Conservation (phyloP, 495 filamentous ascomycete genomes). For the Penicillium turbatum region DNA sequence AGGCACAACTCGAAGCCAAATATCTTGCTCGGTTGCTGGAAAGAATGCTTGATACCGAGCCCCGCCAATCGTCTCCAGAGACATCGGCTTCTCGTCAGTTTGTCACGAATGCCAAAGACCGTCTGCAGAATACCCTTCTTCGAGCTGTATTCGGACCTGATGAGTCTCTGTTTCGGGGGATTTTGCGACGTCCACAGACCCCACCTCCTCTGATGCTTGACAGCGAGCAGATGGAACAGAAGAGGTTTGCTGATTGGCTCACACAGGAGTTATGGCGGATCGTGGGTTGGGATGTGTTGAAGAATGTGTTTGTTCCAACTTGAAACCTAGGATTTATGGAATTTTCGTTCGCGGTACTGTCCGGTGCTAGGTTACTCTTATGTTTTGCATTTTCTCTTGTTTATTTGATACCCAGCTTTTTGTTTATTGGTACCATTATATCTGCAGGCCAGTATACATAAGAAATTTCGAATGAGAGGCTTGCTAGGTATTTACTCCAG, state of each 20-base stretch:
- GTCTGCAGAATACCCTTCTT: slow-evolving; percentile 40
- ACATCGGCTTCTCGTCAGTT: slow-evolving; percentile 8
- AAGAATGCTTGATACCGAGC: slow-evolving; percentile 20
- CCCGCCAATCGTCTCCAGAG: background rate
- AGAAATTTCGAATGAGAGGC: background rate
- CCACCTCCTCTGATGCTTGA: slow-evolving; percentile 18
- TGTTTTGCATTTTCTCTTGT: background rate
- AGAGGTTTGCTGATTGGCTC: slow-evolving; percentile 42
- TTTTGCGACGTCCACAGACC: slow-evolving; percentile 22
- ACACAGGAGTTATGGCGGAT: slow-evolving; percentile 46
- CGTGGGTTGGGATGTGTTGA: slow-evolving; percentile 46
- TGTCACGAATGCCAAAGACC: slow-evolving; percentile 23
- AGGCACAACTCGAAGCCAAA: slow-evolving; percentile 29
- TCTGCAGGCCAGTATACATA: background rate
- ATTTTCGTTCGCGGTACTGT: background rate
- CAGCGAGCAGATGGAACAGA: slow-evolving; percentile 1
- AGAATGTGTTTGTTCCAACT: background rate
- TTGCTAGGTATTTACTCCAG: slow-evolving; percentile 35
- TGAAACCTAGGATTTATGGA: background rate
- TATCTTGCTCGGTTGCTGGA: slow-evolving; percentile 39
- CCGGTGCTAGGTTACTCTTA: background rate
- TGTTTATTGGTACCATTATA: background rate
- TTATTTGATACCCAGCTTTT: background rate
- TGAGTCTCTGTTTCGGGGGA: slow-evolving; percentile 24
- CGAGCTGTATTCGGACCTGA: slow-evolving; percentile 37